These are phyloP conservation scores for Plasmodium gonderi DNA, from an alignment of 169 alveolate species.

Conservation along the genomic window DNA sequence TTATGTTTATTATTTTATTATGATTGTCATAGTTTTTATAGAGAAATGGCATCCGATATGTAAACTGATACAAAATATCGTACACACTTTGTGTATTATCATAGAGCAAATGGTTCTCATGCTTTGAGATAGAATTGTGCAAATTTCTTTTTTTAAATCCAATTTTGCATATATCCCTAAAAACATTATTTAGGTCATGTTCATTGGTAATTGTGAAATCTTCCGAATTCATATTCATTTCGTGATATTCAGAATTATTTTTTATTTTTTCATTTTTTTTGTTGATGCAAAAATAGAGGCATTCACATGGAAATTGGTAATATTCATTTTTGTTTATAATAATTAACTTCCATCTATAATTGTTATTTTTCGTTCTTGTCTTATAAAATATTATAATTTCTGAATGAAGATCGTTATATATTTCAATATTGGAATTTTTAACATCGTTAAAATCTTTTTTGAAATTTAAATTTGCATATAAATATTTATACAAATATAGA, in stretches of 20 bases:
- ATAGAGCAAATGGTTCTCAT: constrained; percentile 56
- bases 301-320: constrained; percentile 59
- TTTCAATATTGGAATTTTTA: constrained; percentile 59
- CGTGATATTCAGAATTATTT: constrained; percentile 17
- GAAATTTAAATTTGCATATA: constrained; percentile 32
- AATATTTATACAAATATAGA: constrained; percentile 44
- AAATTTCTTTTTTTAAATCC: constrained; percentile 40
- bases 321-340: constrained; percentile 65
- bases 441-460: constrained; percentile 52
- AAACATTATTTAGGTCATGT: constrained; percentile 42
- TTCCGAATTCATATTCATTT: constrained; percentile 17
- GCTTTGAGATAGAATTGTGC: constrained; percentile 34
- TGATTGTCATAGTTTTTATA: constrained; percentile 27
- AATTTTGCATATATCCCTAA: constrained; percentile 39
- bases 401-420: constrained; percentile 61
- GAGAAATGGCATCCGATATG: constrained; percentile 64
- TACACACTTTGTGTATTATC: constrained; percentile 65
- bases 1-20: constrained; percentile 62
- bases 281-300: constrained; percentile 63
- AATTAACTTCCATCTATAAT: constrained; percentile 44
- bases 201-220: constrained; percentile 61
- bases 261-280: constrained; percentile 45
- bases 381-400: constrained; percentile 67
- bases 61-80: constrained; percentile 51
- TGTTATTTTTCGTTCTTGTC: constrained; percentile 64